phyloP scores from a whole-genome alignment of 768 basidiomycete species.

The Lanmaoa pseudosensibilis region DNA sequence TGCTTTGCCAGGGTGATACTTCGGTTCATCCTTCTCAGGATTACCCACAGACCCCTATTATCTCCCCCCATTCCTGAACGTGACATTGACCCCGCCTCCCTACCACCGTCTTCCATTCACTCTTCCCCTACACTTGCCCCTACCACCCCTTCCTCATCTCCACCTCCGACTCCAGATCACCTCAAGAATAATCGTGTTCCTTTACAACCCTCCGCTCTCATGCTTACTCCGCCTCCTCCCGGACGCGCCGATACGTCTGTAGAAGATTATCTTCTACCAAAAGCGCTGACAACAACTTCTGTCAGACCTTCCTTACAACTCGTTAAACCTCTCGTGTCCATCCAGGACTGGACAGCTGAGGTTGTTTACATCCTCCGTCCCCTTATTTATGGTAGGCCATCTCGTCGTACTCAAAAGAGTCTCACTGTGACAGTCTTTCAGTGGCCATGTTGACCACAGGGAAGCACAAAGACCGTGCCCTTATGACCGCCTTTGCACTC shows the following conservation, averaged over 20 bases:
- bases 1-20: conserved; percentile 60
- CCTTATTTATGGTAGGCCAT: conserved; percentile 66
- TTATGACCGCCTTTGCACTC: conserved; percentile 62
- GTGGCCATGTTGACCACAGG: conserved; percentile 26
- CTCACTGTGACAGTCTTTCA: conserved; percentile 7
- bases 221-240: conserved; percentile 50
- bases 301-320: conserved; percentile 73
- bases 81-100: conserved; percentile 74
- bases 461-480: conserved; percentile 49
- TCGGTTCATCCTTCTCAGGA: conserved; percentile 67
- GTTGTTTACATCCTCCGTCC: conserved; percentile 70
- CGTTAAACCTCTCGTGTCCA: conserved; percentile 56
- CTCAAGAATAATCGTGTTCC: conserved; percentile 75
- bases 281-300: conserved; percentile 69
- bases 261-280: conserved; percentile 82
- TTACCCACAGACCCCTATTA: conserved; percentile 76
- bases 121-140: conserved; percentile 63
- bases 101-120: conserved; percentile 53
- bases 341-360: conserved; percentile 77
- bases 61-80: conserved; percentile 83
- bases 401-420: conserved; percentile 10
- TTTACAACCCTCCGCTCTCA: conserved; percentile 61
- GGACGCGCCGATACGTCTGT: conserved; percentile 54
- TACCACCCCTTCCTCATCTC: conserved; percentile 55
- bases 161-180: conserved; percentile 71